A percentile compares a stretch with the other conserved stretches of the same genome.
phyloP scores from a whole-genome alignment of 2,329 filamentous ascomycete genomes.

The Raffaelea deltoideospora region DNA sequence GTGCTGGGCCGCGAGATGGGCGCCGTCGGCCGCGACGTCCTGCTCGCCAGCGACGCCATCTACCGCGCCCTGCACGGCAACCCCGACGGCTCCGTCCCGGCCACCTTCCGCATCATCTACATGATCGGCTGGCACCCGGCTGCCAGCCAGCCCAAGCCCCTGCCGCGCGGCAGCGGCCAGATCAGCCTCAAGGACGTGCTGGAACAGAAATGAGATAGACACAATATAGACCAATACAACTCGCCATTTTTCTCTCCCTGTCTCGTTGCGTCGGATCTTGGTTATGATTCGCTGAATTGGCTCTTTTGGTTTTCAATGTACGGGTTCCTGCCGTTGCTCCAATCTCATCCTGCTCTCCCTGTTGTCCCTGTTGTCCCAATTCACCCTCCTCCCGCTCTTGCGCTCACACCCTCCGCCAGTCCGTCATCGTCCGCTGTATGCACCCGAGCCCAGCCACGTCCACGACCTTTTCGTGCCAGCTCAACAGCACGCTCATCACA shows the following conservation, averaged over 20 bases:
- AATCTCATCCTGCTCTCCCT: background rate
- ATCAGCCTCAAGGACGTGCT: constrained; percentile 76
- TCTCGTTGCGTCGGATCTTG: no score
- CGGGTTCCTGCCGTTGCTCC: background rate
- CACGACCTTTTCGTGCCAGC: constrained; percentile 98
- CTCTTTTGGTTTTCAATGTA: no score
- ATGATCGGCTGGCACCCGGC: constrained; percentile 98
- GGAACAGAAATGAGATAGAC: constrained; percentile 24
- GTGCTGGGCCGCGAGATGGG: constrained; percentile 74
- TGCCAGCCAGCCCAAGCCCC: constrained; percentile 59
- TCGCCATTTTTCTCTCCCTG: background rate
- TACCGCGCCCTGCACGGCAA: constrained; percentile 81
- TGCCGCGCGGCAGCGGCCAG: constrained; percentile 71
- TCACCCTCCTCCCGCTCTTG: background rate
- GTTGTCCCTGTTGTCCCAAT: background rate
- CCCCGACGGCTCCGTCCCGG: constrained; percentile 60
- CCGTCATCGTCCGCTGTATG: constrained; percentile 90
- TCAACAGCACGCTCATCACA: constrained; percentile 90
- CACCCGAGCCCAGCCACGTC: constrained; percentile 84
- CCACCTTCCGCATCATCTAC: constrained; percentile 89
- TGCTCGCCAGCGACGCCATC: constrained; percentile 77
- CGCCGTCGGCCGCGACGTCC: constrained; percentile 61
- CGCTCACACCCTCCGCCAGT: constrained; percentile 75
- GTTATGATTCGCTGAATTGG: background rate
- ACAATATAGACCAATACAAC: background rate